Evolutionary conservation across 1,284 basidiomycete species (phyloP).

Genomic region (Malassezia restricta): DNA sequence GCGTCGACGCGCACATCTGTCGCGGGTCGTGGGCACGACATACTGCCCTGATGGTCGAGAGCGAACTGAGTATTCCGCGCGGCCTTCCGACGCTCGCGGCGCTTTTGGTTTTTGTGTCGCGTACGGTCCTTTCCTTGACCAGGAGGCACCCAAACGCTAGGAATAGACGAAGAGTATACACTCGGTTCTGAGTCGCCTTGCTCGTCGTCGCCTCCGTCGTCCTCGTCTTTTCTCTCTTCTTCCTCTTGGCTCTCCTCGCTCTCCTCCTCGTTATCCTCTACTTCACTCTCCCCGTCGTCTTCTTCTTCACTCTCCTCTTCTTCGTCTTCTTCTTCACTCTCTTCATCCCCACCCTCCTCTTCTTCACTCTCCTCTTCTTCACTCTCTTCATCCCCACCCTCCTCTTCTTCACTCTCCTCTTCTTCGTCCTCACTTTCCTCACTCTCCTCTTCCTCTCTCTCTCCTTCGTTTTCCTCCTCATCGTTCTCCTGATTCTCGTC

Average conservation of each 20-base stretch:
- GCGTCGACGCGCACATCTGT: no score
- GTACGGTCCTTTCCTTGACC: conserved; percentile 24
- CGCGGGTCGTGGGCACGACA: no score
- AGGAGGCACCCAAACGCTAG: conserved; percentile 15
- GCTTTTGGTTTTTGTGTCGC: conserved; percentile 22
- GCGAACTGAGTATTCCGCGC: not conserved
- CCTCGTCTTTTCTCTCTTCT: not conserved
- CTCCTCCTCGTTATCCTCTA: not conserved
- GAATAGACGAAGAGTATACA: not conserved
- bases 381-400: not conserved
- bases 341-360: not conserved
- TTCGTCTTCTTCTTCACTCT: not conserved
- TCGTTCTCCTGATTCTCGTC: not conserved
- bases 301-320: not conserved
- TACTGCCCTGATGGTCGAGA: not conserved
- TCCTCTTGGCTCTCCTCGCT: not conserved
- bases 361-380: no score
- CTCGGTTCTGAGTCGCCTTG: not conserved
- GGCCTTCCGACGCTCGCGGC: conserved; percentile 13
- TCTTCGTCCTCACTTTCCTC: not conserved
- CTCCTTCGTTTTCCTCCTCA: not conserved
- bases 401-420: not conserved
- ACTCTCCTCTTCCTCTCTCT: not conserved
- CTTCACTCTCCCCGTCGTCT: not conserved
- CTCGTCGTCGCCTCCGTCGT: not conserved